Conservation (phyloP, 495 filamentous ascomycete genomes). For the Hypoxylon cercidicola region DNA sequence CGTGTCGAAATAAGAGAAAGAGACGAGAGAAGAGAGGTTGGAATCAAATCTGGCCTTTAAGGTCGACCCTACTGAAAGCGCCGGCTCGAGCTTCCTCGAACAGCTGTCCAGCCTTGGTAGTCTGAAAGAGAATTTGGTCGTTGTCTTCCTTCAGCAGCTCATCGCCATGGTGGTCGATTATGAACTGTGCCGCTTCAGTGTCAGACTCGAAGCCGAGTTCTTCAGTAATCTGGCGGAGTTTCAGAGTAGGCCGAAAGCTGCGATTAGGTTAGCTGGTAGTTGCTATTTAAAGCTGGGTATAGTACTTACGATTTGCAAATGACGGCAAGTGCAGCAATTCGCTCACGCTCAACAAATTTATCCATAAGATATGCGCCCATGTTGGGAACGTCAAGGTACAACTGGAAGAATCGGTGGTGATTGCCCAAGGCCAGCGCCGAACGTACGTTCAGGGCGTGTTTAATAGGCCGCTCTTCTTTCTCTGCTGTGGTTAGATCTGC, state of each 20-base stretch:
- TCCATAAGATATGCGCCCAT: constrained; percentile 99
- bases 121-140: constrained; percentile 76
- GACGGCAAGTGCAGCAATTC: constrained; percentile 84
- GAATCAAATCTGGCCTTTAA: constrained; percentile 92
- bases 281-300: not conserved
- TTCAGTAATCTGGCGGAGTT: constrained; percentile 90
- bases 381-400: constrained; percentile 93
- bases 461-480: constrained; percentile 82
- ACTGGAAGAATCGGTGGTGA: constrained; percentile 95
- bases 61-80: constrained; percentile 88
- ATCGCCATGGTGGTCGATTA: constrained; percentile 78
- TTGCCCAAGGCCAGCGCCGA: constrained; percentile 93
- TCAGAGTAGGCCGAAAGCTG: constrained; percentile 91
- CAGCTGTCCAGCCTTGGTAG: constrained; percentile 73
- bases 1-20: constrained; percentile 26
- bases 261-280: constrained; percentile 48
- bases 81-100: constrained; percentile 77
- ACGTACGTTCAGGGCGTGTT: constrained; percentile 91
- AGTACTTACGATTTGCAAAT: constrained; percentile 92
- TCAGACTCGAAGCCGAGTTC: constrained; percentile 96
- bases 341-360: constrained; percentile 95
- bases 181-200: constrained; percentile 87
- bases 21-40: constrained; percentile 25
- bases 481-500: constrained; percentile 98
- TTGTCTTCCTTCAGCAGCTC: constrained; percentile 81